These are phyloP conservation scores for Pezicula carpinea DNA, from an alignment of 2,329 filamentous ascomycete genomes.

Conservation along the genomic window DNA sequence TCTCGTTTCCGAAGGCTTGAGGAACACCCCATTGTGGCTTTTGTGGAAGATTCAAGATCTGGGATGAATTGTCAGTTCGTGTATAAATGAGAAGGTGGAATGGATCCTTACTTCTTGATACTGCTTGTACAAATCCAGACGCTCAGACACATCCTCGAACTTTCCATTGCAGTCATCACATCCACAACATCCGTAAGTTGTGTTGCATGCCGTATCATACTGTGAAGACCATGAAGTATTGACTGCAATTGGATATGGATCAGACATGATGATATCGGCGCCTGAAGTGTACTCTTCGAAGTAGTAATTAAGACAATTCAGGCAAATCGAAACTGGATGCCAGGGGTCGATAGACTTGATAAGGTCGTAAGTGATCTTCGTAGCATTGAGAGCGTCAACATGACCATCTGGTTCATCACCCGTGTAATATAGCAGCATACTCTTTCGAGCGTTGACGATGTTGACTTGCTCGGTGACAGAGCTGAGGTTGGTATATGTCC, in stretches of 20 bases:
- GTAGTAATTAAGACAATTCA: slow-evolving; percentile 46
- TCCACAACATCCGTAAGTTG: slow-evolving; percentile 44
- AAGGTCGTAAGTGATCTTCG: slow-evolving; percentile 33
- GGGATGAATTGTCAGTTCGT: slow-evolving; percentile 23
- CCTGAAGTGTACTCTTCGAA: slow-evolving; percentile 40
- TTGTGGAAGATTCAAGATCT: slow-evolving; percentile 22
- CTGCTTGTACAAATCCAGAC: slow-evolving; percentile 32
- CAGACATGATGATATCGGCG: slow-evolving; percentile 42
- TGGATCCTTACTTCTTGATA: slow-evolving; percentile 28
- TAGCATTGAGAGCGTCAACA: slow-evolving; percentile 35
- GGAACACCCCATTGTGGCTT: slow-evolving; percentile 41
- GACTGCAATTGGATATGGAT: slow-evolving; percentile 41
- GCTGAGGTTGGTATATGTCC: slow-evolving; percentile 26
- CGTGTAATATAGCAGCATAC: slow-evolving; percentile 36
- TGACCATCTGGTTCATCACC: slow-evolving; percentile 39
- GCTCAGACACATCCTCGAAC: slow-evolving; percentile 36
- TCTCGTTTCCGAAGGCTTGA: slow-evolving; percentile 40
- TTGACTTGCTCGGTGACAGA: slow-evolving; percentile 29
- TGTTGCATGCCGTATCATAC: slow-evolving; percentile 41
- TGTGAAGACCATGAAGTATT: slow-evolving; percentile 36
- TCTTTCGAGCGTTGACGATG: slow-evolving; percentile 4
- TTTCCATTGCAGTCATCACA: slow-evolving; percentile 41
- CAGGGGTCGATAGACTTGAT: slow-evolving; percentile 41
- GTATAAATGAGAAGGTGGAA: neutral
- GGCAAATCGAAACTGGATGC: slow-evolving; percentile 40